Percentiles rank a stretch among this genome's conserved stretches.
phyloP scores from a whole-genome alignment of 495 filamentous ascomycete genomes.

The Tuber umbilicatum region DNA sequence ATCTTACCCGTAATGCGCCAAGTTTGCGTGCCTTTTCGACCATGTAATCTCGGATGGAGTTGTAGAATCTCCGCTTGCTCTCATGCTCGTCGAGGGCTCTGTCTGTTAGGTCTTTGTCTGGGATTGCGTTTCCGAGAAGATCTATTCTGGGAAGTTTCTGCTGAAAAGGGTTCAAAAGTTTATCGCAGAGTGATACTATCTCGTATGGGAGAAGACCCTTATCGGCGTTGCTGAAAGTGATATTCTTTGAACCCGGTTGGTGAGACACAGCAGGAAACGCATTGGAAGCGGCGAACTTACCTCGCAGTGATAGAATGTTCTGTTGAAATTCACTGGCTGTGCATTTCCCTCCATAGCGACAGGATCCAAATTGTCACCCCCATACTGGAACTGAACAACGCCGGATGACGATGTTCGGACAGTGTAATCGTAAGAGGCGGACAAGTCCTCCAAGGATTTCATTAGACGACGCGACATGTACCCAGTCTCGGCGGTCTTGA shows the following conservation, averaged over 20 bases:
- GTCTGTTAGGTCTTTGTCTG: constrained; percentile 45
- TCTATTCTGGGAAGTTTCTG: constrained; percentile 57
- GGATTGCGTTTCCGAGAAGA: constrained; percentile 45
- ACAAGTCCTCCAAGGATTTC: constrained; percentile 95
- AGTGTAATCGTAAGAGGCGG: constrained; percentile 84
- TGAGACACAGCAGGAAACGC: background rate
- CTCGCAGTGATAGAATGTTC: constrained; percentile 82
- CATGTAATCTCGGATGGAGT: constrained; percentile 66
- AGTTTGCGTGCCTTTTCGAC: constrained; percentile 53
- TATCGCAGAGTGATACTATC: constrained; percentile 58
- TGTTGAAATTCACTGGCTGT: constrained; percentile 84
- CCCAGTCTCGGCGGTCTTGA: constrained; percentile 97
- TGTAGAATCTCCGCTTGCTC: constrained; percentile 72
- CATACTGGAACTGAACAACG: constrained; percentile 94
- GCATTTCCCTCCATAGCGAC: constrained; percentile 96
- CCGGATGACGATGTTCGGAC: constrained; percentile 78
- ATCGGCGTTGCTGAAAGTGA: constrained; percentile 72
- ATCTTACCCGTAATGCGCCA: constrained; percentile 46
- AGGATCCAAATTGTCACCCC: constrained; percentile 89
- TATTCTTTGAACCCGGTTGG: constrained; percentile 40
- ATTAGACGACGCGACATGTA: constrained; percentile 98
- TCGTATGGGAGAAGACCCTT: constrained; percentile 64
- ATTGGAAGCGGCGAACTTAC: background rate
- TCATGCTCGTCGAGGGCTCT: constrained; percentile 74
- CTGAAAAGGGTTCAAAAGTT: constrained; percentile 59